Percentiles rank a stretch among this genome's conserved stretches.
Evolutionary conservation across 2,329 filamentous ascomycete species (phyloP).

Genomic region (Metarhizium album): DNA sequence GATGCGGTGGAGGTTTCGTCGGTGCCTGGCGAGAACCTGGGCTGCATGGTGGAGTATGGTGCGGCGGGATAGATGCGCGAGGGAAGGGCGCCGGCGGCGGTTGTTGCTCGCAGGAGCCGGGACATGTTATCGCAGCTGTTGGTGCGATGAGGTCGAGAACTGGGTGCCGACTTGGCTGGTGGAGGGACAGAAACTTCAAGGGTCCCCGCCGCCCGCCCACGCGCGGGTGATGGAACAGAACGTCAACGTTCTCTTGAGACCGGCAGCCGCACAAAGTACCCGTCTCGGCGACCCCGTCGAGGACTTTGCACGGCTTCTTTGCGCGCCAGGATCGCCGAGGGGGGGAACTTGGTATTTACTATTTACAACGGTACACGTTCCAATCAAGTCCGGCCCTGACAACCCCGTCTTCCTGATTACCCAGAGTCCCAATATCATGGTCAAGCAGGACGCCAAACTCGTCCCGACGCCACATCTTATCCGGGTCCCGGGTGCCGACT

Average conservation of each 20-base stretch:
- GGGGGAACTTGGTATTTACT: too few species aligned
- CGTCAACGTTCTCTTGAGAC: too few species aligned
- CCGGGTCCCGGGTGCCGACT: conserved; percentile 18
- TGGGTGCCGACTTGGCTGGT: neutral
- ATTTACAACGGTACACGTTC: too few species aligned
- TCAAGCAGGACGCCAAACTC: conserved; percentile 24
- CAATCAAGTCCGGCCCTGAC: too few species aligned
- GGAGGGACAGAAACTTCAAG: neutral
- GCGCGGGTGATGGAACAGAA: too few species aligned
- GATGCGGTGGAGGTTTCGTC: conserved; percentile 27
- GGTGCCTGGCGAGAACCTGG: conserved; percentile 34
- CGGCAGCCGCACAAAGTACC: too few species aligned
- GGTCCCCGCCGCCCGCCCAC: neutral
- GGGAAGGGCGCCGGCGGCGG: neutral
- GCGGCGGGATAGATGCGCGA: neutral
- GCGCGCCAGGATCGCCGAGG: too few species aligned
- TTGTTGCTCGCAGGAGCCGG: conserved; percentile 1
- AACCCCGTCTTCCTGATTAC: too few species aligned
- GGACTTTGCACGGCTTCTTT: too few species aligned
- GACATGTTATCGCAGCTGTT: conserved; percentile 3
- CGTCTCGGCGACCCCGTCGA: too few species aligned
- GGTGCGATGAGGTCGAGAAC: neutral
- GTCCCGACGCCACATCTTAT: conserved; percentile 29
- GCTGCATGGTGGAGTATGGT: conserved; percentile 14
- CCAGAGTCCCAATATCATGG: too few species aligned